Base-by-base conservation (phyloP, 164 flowering plant species). In the Vitis labrusca region DNA sequence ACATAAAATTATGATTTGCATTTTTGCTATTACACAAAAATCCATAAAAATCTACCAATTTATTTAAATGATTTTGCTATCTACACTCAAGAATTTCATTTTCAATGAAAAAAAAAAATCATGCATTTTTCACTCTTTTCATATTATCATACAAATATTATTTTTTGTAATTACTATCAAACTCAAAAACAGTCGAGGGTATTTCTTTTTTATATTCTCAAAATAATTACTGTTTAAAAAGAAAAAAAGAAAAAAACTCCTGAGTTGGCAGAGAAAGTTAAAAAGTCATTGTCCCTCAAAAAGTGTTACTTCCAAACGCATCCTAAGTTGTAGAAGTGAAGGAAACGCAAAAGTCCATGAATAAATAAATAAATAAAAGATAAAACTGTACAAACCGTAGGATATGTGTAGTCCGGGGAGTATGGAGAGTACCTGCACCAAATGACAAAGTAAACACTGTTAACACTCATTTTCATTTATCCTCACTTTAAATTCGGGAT, bases 381-480 rank as follows among this genome's bases (percentile, higher is more conserved):
- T 70, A 32, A 61, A 51, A 11, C 27, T 55, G 71, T 68, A 82
- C 89, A 61, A 69, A 91, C 97, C 97, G 89, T 78, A 15, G 91
- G 89, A 62, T 89, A 91, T 48, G 82, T 77, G 87, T 89, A 91
- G 64, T 91, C 97, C 1, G 89, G 79, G 32, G 93, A 87, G 81
- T 88, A 91, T 8, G 87, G 71, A 64, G 95, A 81, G 80, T 86
- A 90, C 87, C 95, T 90, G 87, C 71, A 74, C 82, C 9, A 55
- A 32, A 17, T n/a, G 17, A 51, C 9, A 16, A 52, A 60, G 12
- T 10, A 23, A 67, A 60, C 7, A 32, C 8, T 56, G 37, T 37
- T 37, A 37, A 37, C 44, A 37, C 44, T 37, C 5, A 37, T 37
- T 37, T 37, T 37, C 44, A 5, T 23, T 2, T 23, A 23, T 23